Conservation (phyloP, 2,329 filamentous ascomycete genomes). For the Cryphonectria carpinicola region DNA sequence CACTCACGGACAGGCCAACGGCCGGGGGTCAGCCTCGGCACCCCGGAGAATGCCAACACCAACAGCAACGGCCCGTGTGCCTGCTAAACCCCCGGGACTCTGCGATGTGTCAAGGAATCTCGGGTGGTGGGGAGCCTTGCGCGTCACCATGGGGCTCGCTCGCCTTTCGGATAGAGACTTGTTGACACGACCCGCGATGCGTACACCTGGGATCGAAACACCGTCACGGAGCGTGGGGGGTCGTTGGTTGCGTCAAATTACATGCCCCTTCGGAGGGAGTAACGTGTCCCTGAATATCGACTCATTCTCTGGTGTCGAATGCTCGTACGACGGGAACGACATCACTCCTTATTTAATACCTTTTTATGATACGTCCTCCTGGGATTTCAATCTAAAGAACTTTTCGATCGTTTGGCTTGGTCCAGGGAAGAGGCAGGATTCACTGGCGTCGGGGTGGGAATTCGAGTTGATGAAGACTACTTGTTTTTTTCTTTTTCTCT, state of each 20-base stretch:
- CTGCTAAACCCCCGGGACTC: conserved; percentile 46
- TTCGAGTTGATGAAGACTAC: conserved; percentile 25
- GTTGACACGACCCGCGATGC: background rate
- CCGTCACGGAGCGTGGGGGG: background rate
- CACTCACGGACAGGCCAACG: conserved; percentile 72
- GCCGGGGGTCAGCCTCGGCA: conserved; percentile 59
- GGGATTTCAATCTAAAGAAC: conserved; percentile 31
- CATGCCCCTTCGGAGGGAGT: conserved; percentile 15
- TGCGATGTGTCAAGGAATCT: background rate
- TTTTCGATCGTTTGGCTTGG: conserved; percentile 24
- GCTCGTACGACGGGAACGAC: conserved; percentile 35
- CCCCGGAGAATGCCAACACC: conserved; percentile 61
- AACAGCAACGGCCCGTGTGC: conserved; percentile 59
- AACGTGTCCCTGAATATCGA: conserved; percentile 32
- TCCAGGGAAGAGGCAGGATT: conserved; percentile 25
- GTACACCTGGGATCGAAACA: background rate
- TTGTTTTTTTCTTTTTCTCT: background rate
- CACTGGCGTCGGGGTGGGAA: conserved; percentile 24
- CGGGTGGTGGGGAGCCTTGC: conserved; percentile 1
- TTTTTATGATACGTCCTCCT: conserved; percentile 33
- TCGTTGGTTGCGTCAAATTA: conserved; percentile 12
- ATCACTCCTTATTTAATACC: conserved; percentile 40
- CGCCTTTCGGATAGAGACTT: background rate
- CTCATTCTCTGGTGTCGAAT: conserved; percentile 35
- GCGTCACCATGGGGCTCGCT: background rate